Evolutionary conservation across 257 asterid species (phyloP), one percentile per base, ranked within the genome.

Genomic region (Anisodus acutangulus): DNA sequence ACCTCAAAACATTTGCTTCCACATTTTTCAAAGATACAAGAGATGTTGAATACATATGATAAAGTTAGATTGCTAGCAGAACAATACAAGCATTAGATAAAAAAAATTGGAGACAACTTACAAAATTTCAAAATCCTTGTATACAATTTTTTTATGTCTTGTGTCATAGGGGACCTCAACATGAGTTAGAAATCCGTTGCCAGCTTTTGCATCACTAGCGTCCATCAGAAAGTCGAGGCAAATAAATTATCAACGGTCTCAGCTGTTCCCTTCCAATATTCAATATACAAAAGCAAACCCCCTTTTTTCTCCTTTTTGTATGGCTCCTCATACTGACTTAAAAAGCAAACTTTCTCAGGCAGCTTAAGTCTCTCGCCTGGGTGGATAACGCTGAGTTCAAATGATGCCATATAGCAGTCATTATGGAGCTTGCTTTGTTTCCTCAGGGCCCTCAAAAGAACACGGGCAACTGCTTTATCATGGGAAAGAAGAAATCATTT

Each of bases 51-150:
- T 49, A 74, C 81, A 6, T 6, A 6, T 26, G 45, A 22, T 13
- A 0, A 37, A 49, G 60, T 74, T 11, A 49, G 62, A 49, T 49
- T 74, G 11, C 45, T 74, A 22, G 62, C 60, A 31, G 12, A 19
- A 66, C n/a, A 12, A 66, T 35, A 66, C 19, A 35, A 68, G 45
- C 45, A 37, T 37, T 68, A 68, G 22, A 68, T 76, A 2, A 72
- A 71, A n/a, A n/a, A 26, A 19, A 72, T 35, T 10, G 41, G n/a
- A 15, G 31, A 15, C 22, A 71, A 54, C 31, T 53, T 57, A 10
- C 66, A 79, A 87, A 76, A 82, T 47, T 82, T 78, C 83, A 39
- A 37, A 74, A 76, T 51, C 81, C 4, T 76, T 76, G 81, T 76
- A 13, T 51, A 26, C 81, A 76, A 51, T 51, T 0, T 0, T 8